Evolutionary conservation across 345 rosid species (phyloP), one percentile per base, ranked within the genome.

Genomic region (Camelina hispida): DNA sequence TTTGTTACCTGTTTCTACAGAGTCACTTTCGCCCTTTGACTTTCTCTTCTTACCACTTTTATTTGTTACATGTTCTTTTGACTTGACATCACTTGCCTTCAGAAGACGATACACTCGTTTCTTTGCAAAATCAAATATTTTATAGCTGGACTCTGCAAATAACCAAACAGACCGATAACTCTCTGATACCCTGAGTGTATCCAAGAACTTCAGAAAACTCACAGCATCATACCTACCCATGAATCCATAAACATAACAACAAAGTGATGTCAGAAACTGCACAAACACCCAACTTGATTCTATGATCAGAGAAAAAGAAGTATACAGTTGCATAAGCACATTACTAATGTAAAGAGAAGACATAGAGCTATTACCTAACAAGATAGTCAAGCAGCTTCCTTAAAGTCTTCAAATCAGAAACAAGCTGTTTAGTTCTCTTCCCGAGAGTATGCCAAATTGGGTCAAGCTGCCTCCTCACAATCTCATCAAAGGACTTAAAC

Each of bases 401-500:
- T 79, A 95, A 74, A 60, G 98, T 95, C 91, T 90, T 95, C 89
- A 95, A 86, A 84, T 95, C 99, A 0, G 97, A 95, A 73, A 95
- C 99, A 37, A 95, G 91, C 81, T 92, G 98, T 76, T 90, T 95
- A 1, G 97, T 95, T 78, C 90, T 92, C 83, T 89, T 95, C 72
- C 99, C 98, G 54, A 95, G 76, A 2, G 87, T 86, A 76, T 95
- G 99, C 99, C 99, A 95, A 73, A 95, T 95, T 18, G 99, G 99
- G 63, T 95, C 98, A 83, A 95, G 83, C 68, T 95, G 99, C 69
- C 92, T 89, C 83, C 93, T 86, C 75, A 95, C 83, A 75, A 95
- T 92, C 89, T 95, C 99, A 85, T 95, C 99, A 86, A 95, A 95
- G 20, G 96, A 92, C 88, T 95, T 95, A 42, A 95, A 95, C 87